Base-by-base conservation (phyloP, 495 filamentous ascomycete species). In the Penicillium herquei region DNA sequence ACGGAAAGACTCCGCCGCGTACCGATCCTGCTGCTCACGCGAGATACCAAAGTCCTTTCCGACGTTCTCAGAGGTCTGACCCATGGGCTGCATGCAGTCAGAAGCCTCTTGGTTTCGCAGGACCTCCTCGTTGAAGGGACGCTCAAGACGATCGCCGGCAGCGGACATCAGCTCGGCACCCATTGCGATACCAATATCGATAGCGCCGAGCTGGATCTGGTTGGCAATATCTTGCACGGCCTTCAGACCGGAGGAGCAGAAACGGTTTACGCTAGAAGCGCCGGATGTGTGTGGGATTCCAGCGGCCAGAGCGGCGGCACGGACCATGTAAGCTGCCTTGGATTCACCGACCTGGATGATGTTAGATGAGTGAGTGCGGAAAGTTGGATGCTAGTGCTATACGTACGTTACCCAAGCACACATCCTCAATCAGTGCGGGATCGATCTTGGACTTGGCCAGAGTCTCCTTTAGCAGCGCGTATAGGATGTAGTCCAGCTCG, bases 1-100 rank as follows among this genome's bases (percentile, higher is more conserved):
- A 54, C 83, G 81, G 76, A 89, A 97, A 10, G 84, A 89, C 78
- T 95, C 90, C 8, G 89, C 89, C 0, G 94, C 90, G 69, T 86
- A 97, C 52, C 81, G 73, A 69, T 98, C 94, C 69, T 96, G 90
- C 57, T 67, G 66, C 66, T 93, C 86, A 42, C 94, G 84, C 1
- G 84, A 72, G 64, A 98, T 86, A 55, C 86, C 81, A 67, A 98
- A 98, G 75, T 97, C 93, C 49, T 82, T 84, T 44, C 84, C 90
- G n/a, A 98, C 90, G 61, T 98, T 97, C 78, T 98, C 94, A 10
- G 87, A 91, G 0, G 94, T 98, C 84, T 96, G 94, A 0, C 94
- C 94, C 94, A 98, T 98, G 31, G 91, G 86, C 80, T 93, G 85
- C 83, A 90, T 82, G 79, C 91, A 95, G 72, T 98, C 94, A 34